These are phyloP conservation scores for Lentinula edodes DNA, from an alignment of 768 basidiomycete species.

Conservation along the genomic window DNA sequence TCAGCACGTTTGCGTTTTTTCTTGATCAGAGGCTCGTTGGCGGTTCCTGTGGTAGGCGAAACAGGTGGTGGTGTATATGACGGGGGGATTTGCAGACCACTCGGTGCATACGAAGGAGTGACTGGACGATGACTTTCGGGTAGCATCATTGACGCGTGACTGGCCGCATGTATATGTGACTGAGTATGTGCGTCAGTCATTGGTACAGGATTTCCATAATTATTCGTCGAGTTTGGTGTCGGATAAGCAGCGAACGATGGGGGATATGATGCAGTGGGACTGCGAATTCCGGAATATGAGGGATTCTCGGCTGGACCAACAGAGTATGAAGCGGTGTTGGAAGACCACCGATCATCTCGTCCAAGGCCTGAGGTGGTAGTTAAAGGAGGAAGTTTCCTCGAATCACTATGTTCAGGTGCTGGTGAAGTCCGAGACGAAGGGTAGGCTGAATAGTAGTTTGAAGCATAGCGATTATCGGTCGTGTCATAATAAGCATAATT, in stretches of 20 bases:
- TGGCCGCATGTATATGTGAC: not conserved
- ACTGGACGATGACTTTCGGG: constrained; percentile 30
- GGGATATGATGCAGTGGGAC: constrained; percentile 61
- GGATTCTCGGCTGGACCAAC: constrained; percentile 29
- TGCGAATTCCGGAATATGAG: constrained; percentile 45
- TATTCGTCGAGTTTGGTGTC: constrained; percentile 16
- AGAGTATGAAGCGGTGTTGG: constrained; percentile 20
- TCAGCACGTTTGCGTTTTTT: constrained; percentile 87
- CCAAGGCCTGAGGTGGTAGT: constrained; percentile 16
- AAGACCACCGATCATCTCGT: constrained; percentile 30
- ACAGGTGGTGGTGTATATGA: constrained; percentile 50
- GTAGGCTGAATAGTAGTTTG: constrained; percentile 14
- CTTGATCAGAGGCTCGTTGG: constrained; percentile 71
- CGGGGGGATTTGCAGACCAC: constrained; percentile 29
- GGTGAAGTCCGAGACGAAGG: constrained; percentile 29
- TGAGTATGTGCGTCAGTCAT: constrained; percentile 3
- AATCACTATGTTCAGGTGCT: constrained; percentile 26
- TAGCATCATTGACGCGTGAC: not conserved
- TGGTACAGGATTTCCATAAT: constrained; percentile 8
- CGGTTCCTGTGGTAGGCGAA: constrained; percentile 31
- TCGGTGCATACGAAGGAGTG: constrained; percentile 38
- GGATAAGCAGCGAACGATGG: constrained; percentile 47
- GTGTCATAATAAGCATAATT: constrained; percentile 22
- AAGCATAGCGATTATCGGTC: constrained; percentile 14
- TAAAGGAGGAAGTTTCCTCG: constrained; percentile 37